These are phyloP conservation scores for Ophiostoma sp. DNA, from an alignment of 2,329 filamentous ascomycete genomes.

Conservation along the genomic window DNA sequence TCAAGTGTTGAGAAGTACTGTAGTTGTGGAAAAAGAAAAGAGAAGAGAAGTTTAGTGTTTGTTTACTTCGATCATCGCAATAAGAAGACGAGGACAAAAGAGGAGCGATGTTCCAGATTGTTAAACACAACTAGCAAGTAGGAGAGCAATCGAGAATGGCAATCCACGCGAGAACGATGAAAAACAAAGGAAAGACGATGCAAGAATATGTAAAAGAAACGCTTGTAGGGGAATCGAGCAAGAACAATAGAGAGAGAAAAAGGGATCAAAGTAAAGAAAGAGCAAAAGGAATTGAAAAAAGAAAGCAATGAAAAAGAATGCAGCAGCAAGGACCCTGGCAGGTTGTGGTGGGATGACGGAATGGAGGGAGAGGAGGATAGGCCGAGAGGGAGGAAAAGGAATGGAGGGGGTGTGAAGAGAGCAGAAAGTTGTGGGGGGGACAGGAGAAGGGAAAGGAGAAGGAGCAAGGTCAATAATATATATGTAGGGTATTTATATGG, in stretches of 20 bases:
- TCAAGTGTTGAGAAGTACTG: slow-evolving; percentile 72
- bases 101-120: slow-evolving; percentile 7
- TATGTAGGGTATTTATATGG: slow-evolving; percentile 5
- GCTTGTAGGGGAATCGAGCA: slow-evolving; percentile 12
- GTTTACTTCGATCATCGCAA: slow-evolving; percentile 15
- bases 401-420: not conserved
- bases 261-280: not conserved
- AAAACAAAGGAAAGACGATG: slow-evolving; percentile 4
- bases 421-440: slow-evolving; percentile 4
- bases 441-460: slow-evolving; percentile 8
- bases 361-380: slow-evolving; percentile 17
- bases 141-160: not conserved
- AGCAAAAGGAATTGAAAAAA: not conserved
- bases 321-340: not conserved
- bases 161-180: not conserved
- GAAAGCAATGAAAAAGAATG: not conserved
- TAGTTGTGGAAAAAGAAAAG: slow-evolving; percentile 15
- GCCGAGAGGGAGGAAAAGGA: slow-evolving; percentile 1
- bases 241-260: not conserved
- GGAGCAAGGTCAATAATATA: slow-evolving; percentile 5
- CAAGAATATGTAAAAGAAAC: slow-evolving; percentile 6
- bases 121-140: not conserved
- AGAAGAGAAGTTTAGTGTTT: slow-evolving; percentile 26
- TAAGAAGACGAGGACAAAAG: slow-evolving; percentile 5
- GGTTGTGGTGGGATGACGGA: slow-evolving; percentile 15